A percentile compares a stretch with the other conserved stretches of the same genome.
Conservation (phyloP, 2,329 filamentous ascomycete genomes). For the Fusarium xylarioides region DNA sequence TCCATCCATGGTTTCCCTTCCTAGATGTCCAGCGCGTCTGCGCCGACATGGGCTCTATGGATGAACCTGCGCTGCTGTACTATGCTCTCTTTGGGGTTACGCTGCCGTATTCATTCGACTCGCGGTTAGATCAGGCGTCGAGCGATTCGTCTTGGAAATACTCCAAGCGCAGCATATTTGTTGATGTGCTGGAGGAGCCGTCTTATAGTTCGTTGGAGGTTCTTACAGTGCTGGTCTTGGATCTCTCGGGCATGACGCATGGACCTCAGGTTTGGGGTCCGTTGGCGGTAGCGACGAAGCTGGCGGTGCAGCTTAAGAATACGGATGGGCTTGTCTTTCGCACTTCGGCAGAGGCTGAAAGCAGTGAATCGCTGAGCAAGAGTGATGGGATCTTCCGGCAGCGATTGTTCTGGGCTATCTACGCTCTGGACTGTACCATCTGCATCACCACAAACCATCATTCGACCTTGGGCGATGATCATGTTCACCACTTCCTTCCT, state of each 20-base stretch:
- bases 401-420: background rate
- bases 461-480: background rate
- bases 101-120: background rate
- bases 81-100: background rate
- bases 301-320: background rate
- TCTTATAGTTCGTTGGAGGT: background rate
- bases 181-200: background rate
- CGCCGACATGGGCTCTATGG: background rate
- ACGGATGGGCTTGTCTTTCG: background rate
- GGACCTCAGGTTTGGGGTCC: background rate
- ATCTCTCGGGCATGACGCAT: background rate
- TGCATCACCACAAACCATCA: background rate
- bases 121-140: background rate
- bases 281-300: background rate
- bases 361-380: background rate
- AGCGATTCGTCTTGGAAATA: slow-evolving; percentile 4
- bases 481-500: background rate
- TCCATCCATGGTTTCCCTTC: background rate
- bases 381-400: background rate
- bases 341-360: background rate
- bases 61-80: background rate
- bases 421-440: background rate
- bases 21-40: background rate
- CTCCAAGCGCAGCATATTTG: background rate
- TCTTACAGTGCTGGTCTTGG: background rate